Evolutionary conservation across 352 stramenopile species (phyloP).

Genomic region (Phytophthora vignae): DNA sequence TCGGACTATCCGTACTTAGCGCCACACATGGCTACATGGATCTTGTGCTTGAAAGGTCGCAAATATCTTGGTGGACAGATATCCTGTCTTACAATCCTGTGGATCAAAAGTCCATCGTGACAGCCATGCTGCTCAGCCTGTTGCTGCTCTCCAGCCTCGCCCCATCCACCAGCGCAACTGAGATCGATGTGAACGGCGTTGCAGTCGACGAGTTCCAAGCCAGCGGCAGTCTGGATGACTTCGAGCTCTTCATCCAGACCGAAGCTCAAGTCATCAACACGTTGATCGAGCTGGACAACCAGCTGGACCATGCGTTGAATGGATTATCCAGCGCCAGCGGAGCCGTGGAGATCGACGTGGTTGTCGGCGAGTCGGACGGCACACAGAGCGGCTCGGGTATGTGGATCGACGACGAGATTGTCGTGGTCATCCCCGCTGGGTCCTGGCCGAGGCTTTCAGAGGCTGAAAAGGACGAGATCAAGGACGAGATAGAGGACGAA

Average conservation of each 20-base stretch:
- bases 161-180: not conserved
- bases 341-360: constrained; percentile 25
- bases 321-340: constrained; percentile 14
- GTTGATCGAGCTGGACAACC: constrained; percentile 24
- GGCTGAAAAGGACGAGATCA: not conserved
- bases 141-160: constrained; percentile 1
- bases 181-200: constrained; percentile 19
- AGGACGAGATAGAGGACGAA: constrained; percentile 18
- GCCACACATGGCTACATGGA: not conserved
- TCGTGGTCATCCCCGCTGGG: constrained; percentile 19
- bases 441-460: not conserved
- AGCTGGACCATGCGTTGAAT: constrained; percentile 13
- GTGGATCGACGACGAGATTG: constrained; percentile 25
- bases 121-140: not conserved
- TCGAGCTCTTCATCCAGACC: constrained; percentile 20
- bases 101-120: constrained; percentile 1
- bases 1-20: not conserved
- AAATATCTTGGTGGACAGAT: not conserved
- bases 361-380: constrained; percentile 4
- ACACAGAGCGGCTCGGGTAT: not conserved
- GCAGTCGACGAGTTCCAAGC: not conserved
- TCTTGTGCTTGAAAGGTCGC: constrained; percentile 10
- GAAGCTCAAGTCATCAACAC: constrained; percentile 27
- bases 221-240: constrained; percentile 15
- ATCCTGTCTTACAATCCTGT: no score